Base-by-base conservation (phyloP, 2,329 filamentous ascomycete genomes). In the Talaromyces piceae region DNA sequence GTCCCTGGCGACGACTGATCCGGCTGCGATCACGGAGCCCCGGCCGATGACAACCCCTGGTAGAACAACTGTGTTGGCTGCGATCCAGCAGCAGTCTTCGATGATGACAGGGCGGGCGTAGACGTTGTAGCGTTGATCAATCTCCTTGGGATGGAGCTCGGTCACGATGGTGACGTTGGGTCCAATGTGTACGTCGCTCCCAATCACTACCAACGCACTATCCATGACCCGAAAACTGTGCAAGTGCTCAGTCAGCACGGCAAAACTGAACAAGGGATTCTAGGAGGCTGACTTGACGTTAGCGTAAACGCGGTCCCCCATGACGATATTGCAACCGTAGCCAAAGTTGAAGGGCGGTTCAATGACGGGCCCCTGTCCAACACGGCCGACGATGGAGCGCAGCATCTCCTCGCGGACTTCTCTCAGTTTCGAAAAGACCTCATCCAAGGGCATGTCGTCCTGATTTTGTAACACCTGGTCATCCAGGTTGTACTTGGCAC, bases 261-360 rank as follows among this genome's bases (percentile, higher is more conserved):
- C 2, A 20, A 37, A 26, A 3, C 8, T 20, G 20, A 45, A 20
- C 11, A 9, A 50, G 18, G 45, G 37, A 28, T 22, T 6, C 37
- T 4, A 27, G 20, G 18, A 9, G 27, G 18, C 54, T 12, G 8
- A 57, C 55, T 57, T 57, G 44, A 54, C 53, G 28, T 57, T 60
- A 28, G 78, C 73, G 58, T 83, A 86, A 61, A 84, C 82, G 8
- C 73, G 67, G 44, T 79, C 70, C 8, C 83, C 82, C 0, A 85
- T 67, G 5, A 67, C 71, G 52, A 84, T 77, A 59, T 85, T 86
- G 65, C 77, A 82, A 3, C 82, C 83, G 54, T 86, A 86, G 61
- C 86, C 81, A 30, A 84, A 72, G 48, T 71, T 71, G 50, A 86
- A 69, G 0, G 82, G 80, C 0, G 82, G 77, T 61, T 86, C 82